Evolutionary conservation across 2,329 filamentous ascomycete genomes (phyloP).

Genomic region (Aspergillus ibericus): DNA sequence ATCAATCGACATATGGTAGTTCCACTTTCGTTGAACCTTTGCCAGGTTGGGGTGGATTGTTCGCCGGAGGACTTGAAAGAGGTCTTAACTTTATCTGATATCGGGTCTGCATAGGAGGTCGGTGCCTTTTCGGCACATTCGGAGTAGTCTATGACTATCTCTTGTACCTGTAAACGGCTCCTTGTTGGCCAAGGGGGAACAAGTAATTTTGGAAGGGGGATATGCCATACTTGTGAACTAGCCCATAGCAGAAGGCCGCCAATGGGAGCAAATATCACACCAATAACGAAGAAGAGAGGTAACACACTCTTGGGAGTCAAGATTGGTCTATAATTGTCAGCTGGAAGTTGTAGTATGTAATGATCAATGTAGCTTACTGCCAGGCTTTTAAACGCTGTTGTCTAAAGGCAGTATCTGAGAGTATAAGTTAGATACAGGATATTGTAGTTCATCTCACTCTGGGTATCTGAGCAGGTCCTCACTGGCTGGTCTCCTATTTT

Average conservation of each 20-base stretch:
- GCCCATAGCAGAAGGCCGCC: constrained; percentile 84
- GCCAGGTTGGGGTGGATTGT: constrained; percentile 34
- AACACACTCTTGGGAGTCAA: constrained; percentile 91
- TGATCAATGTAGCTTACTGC: constrained; percentile 64
- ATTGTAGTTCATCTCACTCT: background rate
- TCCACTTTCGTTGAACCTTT: constrained; percentile 29
- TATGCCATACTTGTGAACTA: constrained; percentile 66
- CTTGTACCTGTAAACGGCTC: constrained; percentile 68
- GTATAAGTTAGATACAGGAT: constrained; percentile 10
- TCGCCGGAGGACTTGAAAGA: constrained; percentile 66
- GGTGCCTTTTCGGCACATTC: constrained; percentile 62
- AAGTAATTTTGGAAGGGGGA: background rate
- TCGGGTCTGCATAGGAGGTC: constrained; percentile 51
- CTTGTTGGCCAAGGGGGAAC: background rate
- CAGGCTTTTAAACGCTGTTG: constrained; percentile 97
- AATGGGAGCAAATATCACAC: constrained; percentile 89
- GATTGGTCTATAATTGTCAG: constrained; percentile 67
- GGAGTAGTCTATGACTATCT: constrained; percentile 88
- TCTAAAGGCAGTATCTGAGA: constrained; percentile 85
- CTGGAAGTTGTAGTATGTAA: background rate
- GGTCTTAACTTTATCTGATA: constrained; percentile 56
- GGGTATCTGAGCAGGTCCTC: constrained; percentile 30
- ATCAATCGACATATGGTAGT: constrained; percentile 67
- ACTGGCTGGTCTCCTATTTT: constrained; percentile 92
- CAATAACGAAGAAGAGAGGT: constrained; percentile 86